These are phyloP conservation scores for Moesziomyces aphidis DNA, from an alignment of 1,284 basidiomycete genomes.

Conservation along the genomic window DNA sequence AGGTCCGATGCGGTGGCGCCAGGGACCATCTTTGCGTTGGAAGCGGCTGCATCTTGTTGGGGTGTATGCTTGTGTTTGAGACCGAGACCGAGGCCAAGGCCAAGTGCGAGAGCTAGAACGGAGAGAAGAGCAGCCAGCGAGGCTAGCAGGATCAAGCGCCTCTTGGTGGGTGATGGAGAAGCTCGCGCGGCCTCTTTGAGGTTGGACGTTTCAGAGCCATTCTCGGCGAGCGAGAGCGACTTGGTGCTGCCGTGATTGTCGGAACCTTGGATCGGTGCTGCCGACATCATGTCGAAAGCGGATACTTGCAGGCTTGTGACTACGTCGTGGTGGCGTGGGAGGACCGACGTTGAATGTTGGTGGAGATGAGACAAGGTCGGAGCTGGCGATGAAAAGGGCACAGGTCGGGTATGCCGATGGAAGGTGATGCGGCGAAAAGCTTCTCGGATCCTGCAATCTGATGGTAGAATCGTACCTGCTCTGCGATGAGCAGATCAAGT, in stretches of 20 bases:
- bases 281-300: too few relatives aligned
- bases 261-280: slow-evolving; percentile 1
- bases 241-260: slow-evolving; percentile 14
- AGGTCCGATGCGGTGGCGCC: slow-evolving; percentile 28
- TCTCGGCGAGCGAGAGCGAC: slow-evolving; percentile 10
- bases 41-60: slow-evolving; percentile 13
- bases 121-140: slow-evolving; percentile 29
- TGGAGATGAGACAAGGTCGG: too few relatives aligned
- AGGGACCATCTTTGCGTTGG: slow-evolving; percentile 6
- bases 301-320: too few relatives aligned
- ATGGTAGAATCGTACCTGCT: too few relatives aligned
- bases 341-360: too few relatives aligned
- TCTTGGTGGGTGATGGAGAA: background rate
- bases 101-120: slow-evolving; percentile 67
- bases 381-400: too few relatives aligned
- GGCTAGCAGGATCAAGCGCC: slow-evolving; percentile 4
- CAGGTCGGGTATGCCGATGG: too few relatives aligned
- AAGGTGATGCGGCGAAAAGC: too few relatives aligned
- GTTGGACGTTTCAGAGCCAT: slow-evolving; percentile 5
- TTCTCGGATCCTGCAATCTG: too few relatives aligned
- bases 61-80: slow-evolving; percentile 57
- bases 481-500: too few relatives aligned
- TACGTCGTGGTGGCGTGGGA: too few relatives aligned
- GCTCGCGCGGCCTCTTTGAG: background rate
- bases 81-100: slow-evolving; percentile 70